Conservation (phyloP, 2,329 filamentous ascomycete genomes). For the Dryadomyces sulphureus region DNA sequence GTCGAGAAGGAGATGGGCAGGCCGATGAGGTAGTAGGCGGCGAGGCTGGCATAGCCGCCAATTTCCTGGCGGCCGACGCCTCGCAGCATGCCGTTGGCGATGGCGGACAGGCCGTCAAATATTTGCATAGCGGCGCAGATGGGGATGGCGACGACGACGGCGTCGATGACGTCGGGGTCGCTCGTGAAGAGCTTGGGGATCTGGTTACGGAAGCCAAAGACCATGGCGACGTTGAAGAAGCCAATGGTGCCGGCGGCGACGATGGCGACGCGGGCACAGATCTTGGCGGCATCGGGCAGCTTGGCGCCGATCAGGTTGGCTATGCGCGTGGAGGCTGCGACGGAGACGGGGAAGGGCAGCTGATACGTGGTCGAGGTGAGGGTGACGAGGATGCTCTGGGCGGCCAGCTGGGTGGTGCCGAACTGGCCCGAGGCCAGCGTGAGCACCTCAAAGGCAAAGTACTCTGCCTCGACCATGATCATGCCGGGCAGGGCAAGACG, state of each 20-base stretch:
- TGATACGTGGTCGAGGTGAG: constrained; percentile 73
- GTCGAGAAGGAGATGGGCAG: constrained; percentile 70
- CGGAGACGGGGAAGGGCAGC: constrained; percentile 80
- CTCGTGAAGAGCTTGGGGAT: constrained; percentile 70
- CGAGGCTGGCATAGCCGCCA: constrained; percentile 76
- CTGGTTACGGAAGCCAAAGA: constrained; percentile 52
- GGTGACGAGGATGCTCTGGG: constrained; percentile 73
- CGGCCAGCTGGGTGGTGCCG: constrained; percentile 65
- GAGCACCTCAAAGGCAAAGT: constrained; percentile 81
- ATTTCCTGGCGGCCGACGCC: constrained; percentile 81
- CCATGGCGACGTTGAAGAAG: constrained; percentile 58
- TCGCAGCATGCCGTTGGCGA: constrained; percentile 71
- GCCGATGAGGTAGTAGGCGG: constrained; percentile 75
- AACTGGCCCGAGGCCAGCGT: constrained; percentile 73
- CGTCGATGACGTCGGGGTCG: constrained; percentile 51
- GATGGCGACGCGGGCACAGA: constrained; percentile 62
- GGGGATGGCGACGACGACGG: constrained; percentile 58
- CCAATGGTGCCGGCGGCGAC: constrained; percentile 56
- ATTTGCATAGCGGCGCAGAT: constrained; percentile 80
- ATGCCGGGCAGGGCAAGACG: constrained; percentile 76
- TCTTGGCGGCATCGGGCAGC: constrained; percentile 65
- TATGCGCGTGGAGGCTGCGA: constrained; percentile 75
- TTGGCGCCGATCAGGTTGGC: constrained; percentile 86
- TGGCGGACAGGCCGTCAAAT: constrained; percentile 67
- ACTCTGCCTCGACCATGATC: constrained; percentile 89